phyloP scores from a whole-genome alignment of 1,284 basidiomycete species.

The Trichosporon faecale region DNA sequence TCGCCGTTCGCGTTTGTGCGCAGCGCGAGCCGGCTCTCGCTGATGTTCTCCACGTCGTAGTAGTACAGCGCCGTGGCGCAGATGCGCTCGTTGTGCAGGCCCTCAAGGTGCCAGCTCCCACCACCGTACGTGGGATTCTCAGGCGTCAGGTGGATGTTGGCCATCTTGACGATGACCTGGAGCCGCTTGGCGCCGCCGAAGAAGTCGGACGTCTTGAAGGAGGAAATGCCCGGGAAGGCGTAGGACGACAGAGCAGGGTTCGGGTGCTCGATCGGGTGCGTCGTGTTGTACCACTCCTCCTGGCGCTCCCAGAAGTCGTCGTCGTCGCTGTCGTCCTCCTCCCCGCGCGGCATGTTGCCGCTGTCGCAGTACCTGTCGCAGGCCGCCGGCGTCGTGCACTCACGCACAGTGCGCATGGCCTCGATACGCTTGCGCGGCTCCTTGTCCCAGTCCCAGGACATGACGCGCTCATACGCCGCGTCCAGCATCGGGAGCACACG shows the following conservation, averaged over 20 bases:
- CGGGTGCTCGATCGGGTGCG: slow-evolving; percentile 17
- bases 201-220: background rate
- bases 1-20: slow-evolving; percentile 8
- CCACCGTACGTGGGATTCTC: slow-evolving; percentile 20
- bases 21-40: slow-evolving; percentile 14
- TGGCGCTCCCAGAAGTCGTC: slow-evolving; percentile 4
- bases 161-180: slow-evolving; percentile 24
- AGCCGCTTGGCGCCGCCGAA: background rate
- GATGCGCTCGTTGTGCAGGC: slow-evolving; percentile 22
- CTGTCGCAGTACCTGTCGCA: slow-evolving; percentile 12
- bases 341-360: slow-evolving; percentile 8
- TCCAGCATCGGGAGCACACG: background rate
- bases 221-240: slow-evolving; percentile 7
- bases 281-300: slow-evolving; percentile 15
- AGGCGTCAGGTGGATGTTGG: slow-evolving; percentile 24
- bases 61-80: slow-evolving; percentile 21
- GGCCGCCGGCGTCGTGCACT: background rate
- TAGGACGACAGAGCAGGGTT: slow-evolving; percentile 12
- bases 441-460: background rate
- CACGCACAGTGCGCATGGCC: background rate
- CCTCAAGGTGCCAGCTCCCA: slow-evolving; percentile 21
- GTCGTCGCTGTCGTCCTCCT: slow-evolving; percentile 7
- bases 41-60: slow-evolving; percentile 23
- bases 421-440: background rate
- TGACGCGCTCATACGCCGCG: slow-evolving; percentile 11